These are phyloP conservation scores for Gonapodya prolifera DNA, from an alignment of 192 early-diverging fungal species.

Conservation along the genomic window DNA sequence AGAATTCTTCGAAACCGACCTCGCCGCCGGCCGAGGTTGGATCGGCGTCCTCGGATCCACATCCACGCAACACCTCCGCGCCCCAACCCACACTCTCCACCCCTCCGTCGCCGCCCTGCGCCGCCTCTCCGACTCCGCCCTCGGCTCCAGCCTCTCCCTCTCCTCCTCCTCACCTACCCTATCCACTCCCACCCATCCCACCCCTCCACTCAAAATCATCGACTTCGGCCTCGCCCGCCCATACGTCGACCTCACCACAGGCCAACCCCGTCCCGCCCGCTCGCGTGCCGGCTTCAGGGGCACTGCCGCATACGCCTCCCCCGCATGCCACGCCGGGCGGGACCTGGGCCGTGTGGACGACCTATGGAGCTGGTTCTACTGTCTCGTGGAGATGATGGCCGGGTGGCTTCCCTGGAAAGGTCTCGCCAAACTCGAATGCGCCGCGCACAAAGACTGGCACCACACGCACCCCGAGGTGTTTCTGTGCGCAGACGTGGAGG, in stretches of 20 bases:
- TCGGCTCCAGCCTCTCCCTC: neutral
- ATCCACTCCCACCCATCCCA: neutral
- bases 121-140: neutral
- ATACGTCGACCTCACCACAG: slow-evolving; percentile 11
- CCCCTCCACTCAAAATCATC: slow-evolving; percentile 21
- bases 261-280: slow-evolving; percentile 11
- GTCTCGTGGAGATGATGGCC: slow-evolving; percentile 32
- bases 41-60: neutral
- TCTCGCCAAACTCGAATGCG: slow-evolving; percentile 25
- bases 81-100: neutral
- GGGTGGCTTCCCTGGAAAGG: slow-evolving; percentile 43
- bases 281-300: slow-evolving; percentile 40
- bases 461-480: slow-evolving; percentile 12
- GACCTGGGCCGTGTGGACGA: slow-evolving; percentile 44
- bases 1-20: neutral
- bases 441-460: slow-evolving; percentile 14
- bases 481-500: slow-evolving; percentile 7
- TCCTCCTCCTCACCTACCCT: neutral
- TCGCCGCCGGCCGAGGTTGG: neutral
- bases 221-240: slow-evolving; percentile 37
- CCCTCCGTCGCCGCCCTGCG: neutral
- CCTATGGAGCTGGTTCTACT: slow-evolving; percentile 42
- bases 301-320: slow-evolving; percentile 36
- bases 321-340: slow-evolving; percentile 9
- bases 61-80: neutral